Base-by-base conservation (phyloP, 139 green algal genomes). In the Chlorella sp. region DNA sequence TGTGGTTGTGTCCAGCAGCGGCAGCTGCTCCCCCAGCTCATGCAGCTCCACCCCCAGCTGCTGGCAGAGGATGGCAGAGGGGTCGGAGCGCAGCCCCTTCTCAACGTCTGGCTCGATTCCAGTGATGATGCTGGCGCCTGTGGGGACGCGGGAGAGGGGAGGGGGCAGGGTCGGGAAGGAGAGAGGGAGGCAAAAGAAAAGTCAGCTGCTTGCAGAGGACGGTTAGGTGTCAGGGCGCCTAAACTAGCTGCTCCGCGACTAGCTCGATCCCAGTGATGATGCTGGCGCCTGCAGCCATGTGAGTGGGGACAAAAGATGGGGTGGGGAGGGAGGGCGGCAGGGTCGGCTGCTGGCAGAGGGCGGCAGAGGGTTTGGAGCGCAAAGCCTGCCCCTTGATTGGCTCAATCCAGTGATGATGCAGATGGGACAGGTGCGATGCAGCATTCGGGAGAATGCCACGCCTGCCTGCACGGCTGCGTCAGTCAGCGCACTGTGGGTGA, bases 51-150 rank as follows among this genome's bases (percentile, higher is more conserved):
- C 81, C 36, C 94, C 95, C 80, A 97, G 86, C 92, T 98, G 95
- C 76, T 85, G 90, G 71, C 88, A 91, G 22, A 97, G 37, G 11
- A 95, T 75, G 19, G 91, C 84, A 19, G 93, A 95, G n/a, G 96
- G 95, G 89, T 97, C 96, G 19, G 93, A 89, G 7, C 89, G 92
- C 32, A 95, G 90, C 24, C 91, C 92, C 76, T 89, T 89, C 69
- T 75, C 73, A 24, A 91, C 79, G 40, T 95, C 91, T 30, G 84
- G 69, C 3, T 78, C 71, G 0, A 60, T 93, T 68, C 95, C 96
- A 0, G 96, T 98, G 71, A 98, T 96, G 91, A 99, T 97, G 83
- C 93, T 96, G 30, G 97, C 97, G 19, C 97, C 97, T 89, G 64
- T 28, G 64, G 11, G 64, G 64, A n/a, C 60, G 18, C 60, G 60